Evolutionary conservation across 192 early-diverging fungal genomes (phyloP).

Genomic region (Piromyces sp.): DNA sequence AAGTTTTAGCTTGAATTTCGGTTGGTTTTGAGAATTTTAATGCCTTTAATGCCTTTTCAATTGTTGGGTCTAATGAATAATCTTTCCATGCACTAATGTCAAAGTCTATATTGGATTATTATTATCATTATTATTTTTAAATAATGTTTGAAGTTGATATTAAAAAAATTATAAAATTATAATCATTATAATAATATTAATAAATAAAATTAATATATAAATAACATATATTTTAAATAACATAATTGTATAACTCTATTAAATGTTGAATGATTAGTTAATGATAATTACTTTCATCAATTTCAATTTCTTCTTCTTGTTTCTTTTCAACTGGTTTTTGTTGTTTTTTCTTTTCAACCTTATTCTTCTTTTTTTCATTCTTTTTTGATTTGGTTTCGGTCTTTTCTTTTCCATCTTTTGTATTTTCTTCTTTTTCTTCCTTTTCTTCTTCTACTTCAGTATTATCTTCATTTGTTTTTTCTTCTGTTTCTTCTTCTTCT

Average conservation of each 20-base stretch:
- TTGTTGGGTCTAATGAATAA: conserved; percentile 29
- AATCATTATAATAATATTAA: too few relatives aligned
- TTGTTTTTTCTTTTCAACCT: conserved; percentile 1
- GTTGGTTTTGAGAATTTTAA: conserved; percentile 63
- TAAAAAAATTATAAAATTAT: too few relatives aligned
- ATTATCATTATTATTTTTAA: not conserved
- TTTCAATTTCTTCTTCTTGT: conserved; percentile 3
- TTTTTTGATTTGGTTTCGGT: conserved; percentile 3
- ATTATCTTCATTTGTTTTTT: conserved; percentile 5
- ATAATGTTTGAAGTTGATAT: too few relatives aligned
- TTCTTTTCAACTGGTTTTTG: not conserved
- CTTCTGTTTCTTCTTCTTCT: conserved; percentile 6
- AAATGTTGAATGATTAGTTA: too few relatives aligned
- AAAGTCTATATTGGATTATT: conserved; percentile 17
- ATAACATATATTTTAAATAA: too few relatives aligned
- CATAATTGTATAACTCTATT: too few relatives aligned
- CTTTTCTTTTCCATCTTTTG: not conserved
- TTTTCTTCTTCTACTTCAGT: not conserved
- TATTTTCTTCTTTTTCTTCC: conserved; percentile 2
- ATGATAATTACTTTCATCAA: not conserved
- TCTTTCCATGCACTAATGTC: conserved; percentile 56
- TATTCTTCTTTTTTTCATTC: not conserved
- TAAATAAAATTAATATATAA: too few relatives aligned
- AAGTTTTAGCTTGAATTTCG: conserved; percentile 64
- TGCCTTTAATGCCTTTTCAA: conserved; percentile 51